A percentile compares a stretch with the other conserved stretches of the same genome.
Evolutionary conservation across 129 eudicot genomes (phyloP).

Genomic region (Glebionis coronaria): DNA sequence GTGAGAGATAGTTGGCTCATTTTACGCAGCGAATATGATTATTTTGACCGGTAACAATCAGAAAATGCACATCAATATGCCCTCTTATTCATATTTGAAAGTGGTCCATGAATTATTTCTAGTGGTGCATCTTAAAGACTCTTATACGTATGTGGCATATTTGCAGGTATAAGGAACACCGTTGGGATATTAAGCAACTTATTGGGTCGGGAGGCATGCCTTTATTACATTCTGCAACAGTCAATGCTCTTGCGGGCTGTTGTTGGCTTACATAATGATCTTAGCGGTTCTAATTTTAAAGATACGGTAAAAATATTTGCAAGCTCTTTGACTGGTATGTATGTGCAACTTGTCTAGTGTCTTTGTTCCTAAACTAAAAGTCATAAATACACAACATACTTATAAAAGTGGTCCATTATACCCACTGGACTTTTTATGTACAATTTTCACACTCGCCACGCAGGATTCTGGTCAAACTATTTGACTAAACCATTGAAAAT

Average conservation of each 20-base stretch:
- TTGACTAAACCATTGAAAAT: too few species aligned
- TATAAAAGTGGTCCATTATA: too few species aligned
- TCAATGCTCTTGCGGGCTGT: slow-evolving; percentile 86
- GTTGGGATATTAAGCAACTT: slow-evolving; percentile 83
- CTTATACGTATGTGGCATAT: slow-evolving; percentile 41
- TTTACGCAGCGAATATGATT: neutral
- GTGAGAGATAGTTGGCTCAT: too few species aligned
- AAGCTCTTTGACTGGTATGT: too few species aligned
- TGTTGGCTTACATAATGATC: slow-evolving; percentile 76
- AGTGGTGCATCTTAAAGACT: slow-evolving; percentile 21
- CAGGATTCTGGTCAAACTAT: too few species aligned
- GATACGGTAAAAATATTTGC: too few species aligned
- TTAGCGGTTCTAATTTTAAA: slow-evolving; percentile 64
- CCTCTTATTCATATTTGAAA: slow-evolving; percentile 8
- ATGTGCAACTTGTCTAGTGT: too few species aligned
- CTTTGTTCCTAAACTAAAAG: too few species aligned
- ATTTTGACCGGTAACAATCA: neutral
- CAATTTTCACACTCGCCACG: too few species aligned
- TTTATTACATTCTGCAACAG: slow-evolving; percentile 95
- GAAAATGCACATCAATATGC: too few species aligned
- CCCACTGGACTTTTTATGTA: too few species aligned
- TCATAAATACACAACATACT: too few species aligned
- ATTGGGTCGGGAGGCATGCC: slow-evolving; percentile 99
- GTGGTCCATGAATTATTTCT: neutral
- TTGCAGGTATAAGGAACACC: slow-evolving; percentile 80